Evolutionary conservation across 345 rosid species (phyloP), one percentile per base, ranked within the genome.

Genomic region (Physaria fendleri): DNA sequence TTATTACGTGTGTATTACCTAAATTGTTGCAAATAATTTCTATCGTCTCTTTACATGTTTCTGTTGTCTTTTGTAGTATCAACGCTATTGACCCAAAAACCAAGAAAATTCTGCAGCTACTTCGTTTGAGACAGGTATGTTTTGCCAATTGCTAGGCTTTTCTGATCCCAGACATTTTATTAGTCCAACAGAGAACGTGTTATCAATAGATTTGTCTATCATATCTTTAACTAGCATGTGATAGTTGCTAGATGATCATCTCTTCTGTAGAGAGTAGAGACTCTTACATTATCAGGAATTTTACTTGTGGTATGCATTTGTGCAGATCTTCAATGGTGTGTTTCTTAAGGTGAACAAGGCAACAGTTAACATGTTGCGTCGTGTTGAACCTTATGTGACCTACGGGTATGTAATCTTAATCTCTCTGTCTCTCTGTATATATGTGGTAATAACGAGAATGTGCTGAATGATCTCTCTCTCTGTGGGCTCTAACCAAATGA

Each of bases 351-450:
- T 82, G 50, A 72, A 66, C 68, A 66, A 67, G 52, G 76, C 73
- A 54, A 66, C 72, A 14, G 38, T 66, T 0, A 83, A 83, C 68
- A 87, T 84, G 97, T 79, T 87, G 51, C 95, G 80, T 54, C 71
- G 93, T 71, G 93, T 90, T 61, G 93, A 87, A 22, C 97, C 95
- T 6, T 90, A 79, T 33, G 93, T 90, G 17, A 87, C 97, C 2
- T 90, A 76, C 11, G 95, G 95, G 97, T 90, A 79, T 2, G 77
- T 33, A 20, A 52, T n/a, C 15, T 29, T 22, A 58, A 41, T 49
- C 30, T 17, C 25, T 12, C n/a, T 27, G 18, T 48, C 1, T 50
- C 37, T n/a, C 18, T 12, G 4, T 43, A 0, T 37, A 35, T 13
- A 35, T 8, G 22, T 38, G 33, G 2, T 8, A 28, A 14, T 16